Evolutionary conservation across 1,284 basidiomycete species (phyloP).

Genomic region (Mrakiaceae sp.): DNA sequence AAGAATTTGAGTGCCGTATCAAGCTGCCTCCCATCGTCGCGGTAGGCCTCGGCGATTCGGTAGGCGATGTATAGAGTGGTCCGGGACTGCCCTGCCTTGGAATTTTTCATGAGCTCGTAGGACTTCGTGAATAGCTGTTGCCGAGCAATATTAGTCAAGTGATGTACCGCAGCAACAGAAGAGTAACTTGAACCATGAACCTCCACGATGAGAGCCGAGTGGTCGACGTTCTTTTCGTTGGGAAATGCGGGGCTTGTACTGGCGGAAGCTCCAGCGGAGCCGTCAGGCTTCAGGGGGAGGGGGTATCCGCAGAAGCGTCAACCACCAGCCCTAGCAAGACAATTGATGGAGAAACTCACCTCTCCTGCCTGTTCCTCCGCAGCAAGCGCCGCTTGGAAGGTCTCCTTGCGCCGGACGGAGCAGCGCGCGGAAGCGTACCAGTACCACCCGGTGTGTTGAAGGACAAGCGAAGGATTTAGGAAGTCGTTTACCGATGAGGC

Average conservation of each 20-base stretch:
- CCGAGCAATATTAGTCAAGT: conserved; percentile 3
- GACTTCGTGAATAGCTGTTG: conserved; percentile 76
- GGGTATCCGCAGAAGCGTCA: not conserved
- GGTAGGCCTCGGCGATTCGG: conserved; percentile 71
- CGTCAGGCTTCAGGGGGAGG: conserved; percentile 5
- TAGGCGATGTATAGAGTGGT: conserved; percentile 74
- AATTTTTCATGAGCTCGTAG: conserved; percentile 74
- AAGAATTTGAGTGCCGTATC: conserved; percentile 83
- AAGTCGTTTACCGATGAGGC: not conserved
- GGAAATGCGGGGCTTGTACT: conserved; percentile 42
- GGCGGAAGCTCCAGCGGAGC: conserved; percentile 25
- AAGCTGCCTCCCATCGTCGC: conserved; percentile 53
- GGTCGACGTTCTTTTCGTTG: conserved; percentile 83
- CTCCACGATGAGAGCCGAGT: conserved; percentile 67
- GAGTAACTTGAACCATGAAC: conserved; percentile 33
- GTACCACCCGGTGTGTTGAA: conserved; percentile 83
- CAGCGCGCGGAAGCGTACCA: conserved; percentile 78
- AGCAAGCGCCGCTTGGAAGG: conserved; percentile 51
- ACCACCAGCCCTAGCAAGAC: not conserved
- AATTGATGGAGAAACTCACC: not conserved
- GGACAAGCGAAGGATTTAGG: conserved; percentile 39
- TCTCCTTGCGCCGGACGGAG: conserved; percentile 58
- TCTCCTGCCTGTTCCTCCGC: conserved; percentile 36
- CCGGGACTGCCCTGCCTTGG: conserved; percentile 44
- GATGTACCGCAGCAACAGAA: too few relatives aligned